Evolutionary conservation across 345 rosid species (phyloP), one percentile per base, ranked within the genome.

Genomic region (Orychophragmus violaceus): DNA sequence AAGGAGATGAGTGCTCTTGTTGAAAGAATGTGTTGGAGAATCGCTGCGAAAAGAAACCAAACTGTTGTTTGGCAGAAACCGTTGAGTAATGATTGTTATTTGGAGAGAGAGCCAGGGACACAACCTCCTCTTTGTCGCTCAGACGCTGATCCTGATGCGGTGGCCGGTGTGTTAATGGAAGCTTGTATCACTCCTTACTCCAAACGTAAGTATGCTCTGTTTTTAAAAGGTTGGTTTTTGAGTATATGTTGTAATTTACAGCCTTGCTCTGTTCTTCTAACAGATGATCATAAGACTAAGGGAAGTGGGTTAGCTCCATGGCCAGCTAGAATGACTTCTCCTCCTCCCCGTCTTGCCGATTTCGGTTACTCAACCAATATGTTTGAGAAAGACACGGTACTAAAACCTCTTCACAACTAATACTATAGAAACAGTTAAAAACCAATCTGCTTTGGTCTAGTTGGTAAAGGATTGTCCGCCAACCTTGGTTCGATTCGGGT

Each of bases 11-110:
- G 97, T 66, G 83, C 89, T 64, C 90, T 94, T 65, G 99, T 85
- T n/a, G 88, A 72, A 33, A 77, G 96, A 23, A 94, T 94, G 99
- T 94, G 99, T 64, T 94, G 99, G 99, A 91, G 78, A 69, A 78
- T 94, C 54, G 99, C 97, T 62, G 74, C 82, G 5, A 94, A 88
- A 81, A 83, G 78, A 83, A 87, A 94, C 78, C 99, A 94, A 77
- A 94, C 99, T 53, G 99, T 90, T 25, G 80, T 94, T 73, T 94
- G 97, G 99, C 93, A 84, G 77, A 94, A 90, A 72, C 97, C 97
- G 56, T 79, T 90, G 29, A 90, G 80, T 59, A 90, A 90, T 81
- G 96, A 90, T 68, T 94, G 99, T 77, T 94, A 87, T 66, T 60
- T 74, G 84, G 76, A 83, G 72, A 81, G 99, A 82, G 83, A 80